Percentiles rank a stretch among this genome's conserved stretches.
These are phyloP conservation scores for Primulina tabacum DNA, from an alignment of 257 asterid species.

Conservation along the genomic window DNA sequence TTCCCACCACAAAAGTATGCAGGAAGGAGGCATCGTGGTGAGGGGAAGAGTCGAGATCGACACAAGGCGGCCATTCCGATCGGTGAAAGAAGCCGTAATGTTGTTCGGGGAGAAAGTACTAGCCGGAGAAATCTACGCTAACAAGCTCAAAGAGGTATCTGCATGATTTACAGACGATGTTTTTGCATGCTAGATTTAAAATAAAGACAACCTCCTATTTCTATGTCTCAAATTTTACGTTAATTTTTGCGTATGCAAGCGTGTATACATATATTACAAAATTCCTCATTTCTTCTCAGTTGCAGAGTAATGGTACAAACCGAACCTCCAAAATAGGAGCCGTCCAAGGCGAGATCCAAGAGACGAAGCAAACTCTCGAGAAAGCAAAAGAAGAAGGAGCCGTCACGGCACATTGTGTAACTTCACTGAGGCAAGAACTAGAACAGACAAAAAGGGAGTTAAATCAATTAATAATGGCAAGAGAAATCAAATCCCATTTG, in stretches of 20 bases:
- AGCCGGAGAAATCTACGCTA: constrained; percentile 69
- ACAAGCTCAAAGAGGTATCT: constrained; percentile 61
- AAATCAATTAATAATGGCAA: constrained; percentile 38
- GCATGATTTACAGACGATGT: not conserved
- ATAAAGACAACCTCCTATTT: no score
- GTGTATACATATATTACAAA: no score
- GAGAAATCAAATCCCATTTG: constrained; percentile 25
- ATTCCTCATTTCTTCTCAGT: constrained; percentile 21
- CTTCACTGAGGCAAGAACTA: constrained; percentile 55
- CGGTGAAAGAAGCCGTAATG: constrained; percentile 73
- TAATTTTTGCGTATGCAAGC: not conserved
- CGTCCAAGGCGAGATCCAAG: constrained; percentile 47
- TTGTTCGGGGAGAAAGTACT: constrained; percentile 80
- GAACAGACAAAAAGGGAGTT: constrained; percentile 69
- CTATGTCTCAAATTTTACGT: no score
- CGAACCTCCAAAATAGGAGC: constrained; percentile 27
- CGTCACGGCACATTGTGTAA: constrained; percentile 50
- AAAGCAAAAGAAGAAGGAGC: constrained; percentile 47
- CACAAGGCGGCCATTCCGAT: constrained; percentile 68
- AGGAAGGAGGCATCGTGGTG: constrained; percentile 69
- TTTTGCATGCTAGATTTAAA: not conserved
- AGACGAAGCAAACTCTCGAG: constrained; percentile 46
- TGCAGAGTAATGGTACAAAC: constrained; percentile 31
- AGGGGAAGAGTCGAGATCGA: constrained; percentile 87
- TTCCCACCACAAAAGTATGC: constrained; percentile 26